A percentile compares a stretch with the other conserved stretches of the same genome.
Evolutionary conservation across 768 basidiomycete species (phyloP).

Genomic region (Mycena metata): DNA sequence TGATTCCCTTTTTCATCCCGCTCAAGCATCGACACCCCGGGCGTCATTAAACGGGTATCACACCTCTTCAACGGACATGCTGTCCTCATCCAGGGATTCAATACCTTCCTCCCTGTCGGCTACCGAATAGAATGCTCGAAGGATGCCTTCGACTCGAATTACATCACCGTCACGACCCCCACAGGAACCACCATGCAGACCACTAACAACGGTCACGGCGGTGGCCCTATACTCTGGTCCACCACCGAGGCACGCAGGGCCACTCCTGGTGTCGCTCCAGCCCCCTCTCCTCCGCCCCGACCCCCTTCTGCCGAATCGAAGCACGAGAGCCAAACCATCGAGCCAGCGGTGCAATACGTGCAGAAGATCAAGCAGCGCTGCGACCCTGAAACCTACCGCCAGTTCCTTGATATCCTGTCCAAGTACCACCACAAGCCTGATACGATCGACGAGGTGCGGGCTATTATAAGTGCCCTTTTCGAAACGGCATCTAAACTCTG

Average conservation of each 20-base stretch:
- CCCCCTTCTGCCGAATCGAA: conserved; percentile 26
- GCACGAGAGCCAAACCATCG: conserved; percentile 64
- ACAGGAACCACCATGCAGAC: conserved; percentile 73
- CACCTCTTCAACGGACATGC: conserved; percentile 93
- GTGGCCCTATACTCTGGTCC: conserved; percentile 56
- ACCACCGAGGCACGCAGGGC: conserved; percentile 40
- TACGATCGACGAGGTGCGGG: conserved; percentile 69
- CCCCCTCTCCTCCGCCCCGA: conserved; percentile 32
- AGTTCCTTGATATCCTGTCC: conserved; percentile 83
- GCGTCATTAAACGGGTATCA: conserved; percentile 96
- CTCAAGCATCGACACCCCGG: conserved; percentile 93
- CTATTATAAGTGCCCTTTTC: conserved; percentile 8
- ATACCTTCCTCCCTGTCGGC: conserved; percentile 95
- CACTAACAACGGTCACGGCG: conserved; percentile 59
- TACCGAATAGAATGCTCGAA: conserved; percentile 90
- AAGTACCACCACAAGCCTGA: conserved; percentile 72
- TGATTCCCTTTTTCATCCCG: conserved; percentile 45
- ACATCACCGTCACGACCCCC: conserved; percentile 85
- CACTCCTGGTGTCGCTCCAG: conserved; percentile 7
- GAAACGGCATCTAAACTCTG: conserved; percentile 24
- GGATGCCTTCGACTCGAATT: conserved; percentile 72
- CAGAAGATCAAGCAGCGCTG: conserved; percentile 97
- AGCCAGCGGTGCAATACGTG: conserved; percentile 93
- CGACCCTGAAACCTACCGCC: conserved; percentile 87
- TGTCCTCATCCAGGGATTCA: conserved; percentile 95